Percentiles rank a stretch among this genome's conserved stretches.
phyloP scores from a whole-genome alignment of 352 stramenopile genomes.

The Thalassiosira hispida region DNA sequence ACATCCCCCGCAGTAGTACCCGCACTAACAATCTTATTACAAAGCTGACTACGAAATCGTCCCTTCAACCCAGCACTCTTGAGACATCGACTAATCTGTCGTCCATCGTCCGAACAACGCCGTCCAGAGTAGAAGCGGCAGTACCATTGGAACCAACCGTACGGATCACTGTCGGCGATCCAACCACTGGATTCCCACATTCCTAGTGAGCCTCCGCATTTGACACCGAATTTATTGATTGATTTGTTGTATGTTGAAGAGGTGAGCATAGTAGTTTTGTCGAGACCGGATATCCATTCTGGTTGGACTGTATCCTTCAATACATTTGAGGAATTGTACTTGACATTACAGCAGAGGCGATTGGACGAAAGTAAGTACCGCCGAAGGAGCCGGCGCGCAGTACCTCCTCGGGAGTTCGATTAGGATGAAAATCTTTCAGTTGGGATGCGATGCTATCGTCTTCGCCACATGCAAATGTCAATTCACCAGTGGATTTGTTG shows the following conservation, averaged over 20 bases:
- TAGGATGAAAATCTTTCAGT: slow-evolving; percentile 82
- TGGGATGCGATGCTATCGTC: slow-evolving; percentile 21
- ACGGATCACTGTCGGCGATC: slow-evolving; percentile 83
- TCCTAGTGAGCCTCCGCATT: slow-evolving; percentile 80
- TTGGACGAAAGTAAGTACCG: slow-evolving; percentile 85
- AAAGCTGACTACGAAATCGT: slow-evolving; percentile 83
- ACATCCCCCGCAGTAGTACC: slow-evolving; percentile 48
- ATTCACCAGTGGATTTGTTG: slow-evolving; percentile 55
- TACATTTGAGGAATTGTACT: slow-evolving; percentile 65
- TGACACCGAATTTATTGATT: slow-evolving; percentile 83
- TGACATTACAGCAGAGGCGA: slow-evolving; percentile 78
- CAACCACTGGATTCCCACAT: slow-evolving; percentile 87
- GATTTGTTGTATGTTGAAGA: slow-evolving; percentile 62
- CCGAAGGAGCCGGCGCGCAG: slow-evolving; percentile 77
- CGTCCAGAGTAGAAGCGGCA: slow-evolving; percentile 85
- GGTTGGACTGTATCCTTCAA: slow-evolving; percentile 62
- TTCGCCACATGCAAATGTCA: slow-evolving; percentile 60
- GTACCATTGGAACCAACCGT: slow-evolving; percentile 89
- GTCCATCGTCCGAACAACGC: slow-evolving; percentile 72
- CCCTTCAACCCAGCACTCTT: slow-evolving; percentile 80
- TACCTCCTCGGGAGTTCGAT: slow-evolving; percentile 83
- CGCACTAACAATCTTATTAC: slow-evolving; percentile 82
- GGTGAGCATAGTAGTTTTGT: slow-evolving; percentile 62
- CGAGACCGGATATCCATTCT: slow-evolving; percentile 80
- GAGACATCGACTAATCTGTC: slow-evolving; percentile 83